A percentile compares a stretch with the other conserved stretches of the same genome.
These are phyloP conservation scores for Globisporangium mamillatum DNA, from an alignment of 352 stramenopile species.

Conservation along the genomic window DNA sequence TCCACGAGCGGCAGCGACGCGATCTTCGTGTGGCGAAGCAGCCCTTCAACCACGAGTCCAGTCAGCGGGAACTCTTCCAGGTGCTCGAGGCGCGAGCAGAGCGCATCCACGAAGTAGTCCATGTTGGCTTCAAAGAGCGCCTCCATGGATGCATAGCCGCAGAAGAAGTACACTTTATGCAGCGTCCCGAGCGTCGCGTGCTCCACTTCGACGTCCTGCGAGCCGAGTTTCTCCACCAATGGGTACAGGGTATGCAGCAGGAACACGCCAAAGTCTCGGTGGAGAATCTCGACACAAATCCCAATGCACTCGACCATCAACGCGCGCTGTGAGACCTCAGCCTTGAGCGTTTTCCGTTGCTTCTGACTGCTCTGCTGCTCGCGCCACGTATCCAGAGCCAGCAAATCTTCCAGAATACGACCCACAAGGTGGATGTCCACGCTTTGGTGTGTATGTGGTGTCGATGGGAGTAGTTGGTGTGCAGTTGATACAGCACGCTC, in stretches of 20 bases:
- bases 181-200: slow-evolving; percentile 67
- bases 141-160: slow-evolving; percentile 53
- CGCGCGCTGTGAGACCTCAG: slow-evolving; percentile 39
- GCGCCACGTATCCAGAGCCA: slow-evolving; percentile 45
- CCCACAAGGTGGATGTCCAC: slow-evolving; percentile 66
- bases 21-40: slow-evolving; percentile 61
- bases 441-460: neutral
- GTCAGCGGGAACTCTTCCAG: slow-evolving; percentile 70
- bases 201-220: slow-evolving; percentile 55
- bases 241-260: slow-evolving; percentile 74
- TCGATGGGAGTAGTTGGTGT: neutral
- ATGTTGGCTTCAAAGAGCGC: slow-evolving; percentile 76
- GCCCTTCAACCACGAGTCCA: slow-evolving; percentile 68
- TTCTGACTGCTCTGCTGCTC: slow-evolving; percentile 20
- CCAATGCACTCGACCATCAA: slow-evolving; percentile 77
- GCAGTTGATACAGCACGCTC: neutral
- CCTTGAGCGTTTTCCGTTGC: slow-evolving; percentile 6
- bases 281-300: slow-evolving; percentile 64
- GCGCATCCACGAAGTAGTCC: slow-evolving; percentile 86
- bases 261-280: slow-evolving; percentile 50
- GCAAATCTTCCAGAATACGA: slow-evolving; percentile 72
- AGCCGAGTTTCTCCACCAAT: slow-evolving; percentile 82
- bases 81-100: slow-evolving; percentile 68
- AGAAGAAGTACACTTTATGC: slow-evolving; percentile 60
- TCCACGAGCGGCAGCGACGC: slow-evolving; percentile 73